Evolutionary conservation across 2,329 filamentous ascomycete species (phyloP).

Genomic region (Xylariaceae sp.): DNA sequence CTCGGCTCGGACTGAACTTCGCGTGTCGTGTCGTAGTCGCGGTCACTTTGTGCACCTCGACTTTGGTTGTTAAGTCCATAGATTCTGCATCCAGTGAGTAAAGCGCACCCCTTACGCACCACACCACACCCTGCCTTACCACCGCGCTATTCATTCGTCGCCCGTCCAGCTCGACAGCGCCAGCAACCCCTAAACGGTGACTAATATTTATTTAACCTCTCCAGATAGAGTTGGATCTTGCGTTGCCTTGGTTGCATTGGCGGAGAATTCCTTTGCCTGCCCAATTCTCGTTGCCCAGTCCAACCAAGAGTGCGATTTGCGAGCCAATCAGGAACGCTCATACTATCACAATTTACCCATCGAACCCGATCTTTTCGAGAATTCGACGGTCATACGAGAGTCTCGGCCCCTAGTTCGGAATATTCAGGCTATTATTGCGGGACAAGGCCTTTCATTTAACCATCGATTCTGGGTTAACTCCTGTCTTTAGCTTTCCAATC

Average conservation of each 20-base stretch:
- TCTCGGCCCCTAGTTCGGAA: neutral
- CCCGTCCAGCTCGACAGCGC: neutral
- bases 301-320: constrained; percentile 5
- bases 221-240: constrained; percentile 6
- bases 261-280: constrained; percentile 4
- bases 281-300: constrained; percentile 10
- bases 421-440: constrained; percentile 10
- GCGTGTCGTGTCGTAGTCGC: neutral
- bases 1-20: neutral
- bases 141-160: neutral
- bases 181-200: neutral
- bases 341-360: neutral
- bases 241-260: constrained; percentile 1
- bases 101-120: neutral
- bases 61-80: neutral
- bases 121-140: too few relatives aligned
- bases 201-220: constrained; percentile 2
- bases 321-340: constrained; percentile 12
- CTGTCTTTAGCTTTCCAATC: neutral
- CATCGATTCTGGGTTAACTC: neutral
- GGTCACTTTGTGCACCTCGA: neutral
- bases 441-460: neutral
- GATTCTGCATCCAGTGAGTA: constrained; percentile 15
- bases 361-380: constrained; percentile 2
- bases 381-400: neutral